Base-by-base conservation (phyloP, 768 basidiomycete genomes). In the Lactarius hengduanensis region DNA sequence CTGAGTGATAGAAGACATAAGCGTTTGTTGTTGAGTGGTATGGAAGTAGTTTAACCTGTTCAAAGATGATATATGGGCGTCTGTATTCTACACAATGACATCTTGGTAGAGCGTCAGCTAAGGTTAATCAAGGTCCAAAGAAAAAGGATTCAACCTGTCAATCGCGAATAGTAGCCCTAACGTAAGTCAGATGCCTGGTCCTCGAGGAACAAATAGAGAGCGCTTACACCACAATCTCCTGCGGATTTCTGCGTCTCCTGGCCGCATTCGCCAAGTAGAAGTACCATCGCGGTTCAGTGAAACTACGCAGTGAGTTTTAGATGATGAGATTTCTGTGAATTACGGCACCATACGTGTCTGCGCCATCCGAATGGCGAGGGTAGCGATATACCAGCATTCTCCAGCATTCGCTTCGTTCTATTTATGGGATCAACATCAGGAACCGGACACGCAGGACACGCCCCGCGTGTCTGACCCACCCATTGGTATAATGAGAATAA, bases 161-260 rank as follows among this genome's bases (percentile, higher is more conserved):
- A 69, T 55, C n/a, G 45, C 28, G 40, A 59, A 73, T 45, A 73
- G 43, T 4, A 30, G 57, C 72, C 72, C 72, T 73, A 57, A 8
- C 28, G 22, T 20, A 50, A 22, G 26, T 57, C 2, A 61, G 40
- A 59, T 59, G 30, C 28, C 41, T 32, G 22, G 34, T 7, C 4
- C 26, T 40, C 20, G 20, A 13, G 22, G 40, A 26, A 28, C 15
- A 50, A 53, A n/a, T 32, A 53, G 38, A 26, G 20, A 7, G 10
- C 10, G n/a, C 72, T 58, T 68, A 73, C 72, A 73, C 72, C 72
- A 73, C 32, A 73, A 22, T 16, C 72, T 47, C 58, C 72, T 63
- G 28, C 70, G 62, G 1, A 71, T 36, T 63, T 73, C 72, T 10
- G 72, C 72, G 18, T 71, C 72, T 34, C 63, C 57, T n/a, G 72